Conservation (phyloP, 169 alveolate genomes). For the Amoebophrya sp. region DNA sequence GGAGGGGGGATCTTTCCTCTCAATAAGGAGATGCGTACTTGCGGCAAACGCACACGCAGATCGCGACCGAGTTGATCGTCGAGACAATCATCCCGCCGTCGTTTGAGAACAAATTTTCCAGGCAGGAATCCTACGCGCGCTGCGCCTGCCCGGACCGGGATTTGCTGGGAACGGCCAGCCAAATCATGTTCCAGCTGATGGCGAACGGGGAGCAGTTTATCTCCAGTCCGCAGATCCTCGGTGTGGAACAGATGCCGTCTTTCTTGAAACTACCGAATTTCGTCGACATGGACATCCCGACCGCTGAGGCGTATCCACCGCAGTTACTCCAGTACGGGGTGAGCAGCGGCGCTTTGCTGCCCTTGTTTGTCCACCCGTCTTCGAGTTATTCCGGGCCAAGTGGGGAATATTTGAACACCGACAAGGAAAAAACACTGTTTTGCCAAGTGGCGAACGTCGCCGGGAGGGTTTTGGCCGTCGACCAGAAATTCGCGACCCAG, state of each 20-base stretch:
- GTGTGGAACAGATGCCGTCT: not conserved
- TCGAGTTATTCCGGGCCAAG: not conserved
- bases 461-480: not conserved
- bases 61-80: not conserved
- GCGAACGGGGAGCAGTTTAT: conserved; percentile 1
- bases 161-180: not conserved
- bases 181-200: not conserved
- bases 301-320: not conserved
- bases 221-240: not conserved
- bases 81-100: not conserved
- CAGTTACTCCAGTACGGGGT: conserved; percentile 10
- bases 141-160: conserved; percentile 5
- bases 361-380: not conserved
- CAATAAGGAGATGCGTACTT: not conserved
- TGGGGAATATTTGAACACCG: not conserved
- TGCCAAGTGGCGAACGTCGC: conserved; percentile 12
- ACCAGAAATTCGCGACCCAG: not conserved
- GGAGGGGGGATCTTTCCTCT: no score
- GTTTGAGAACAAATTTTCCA: not conserved
- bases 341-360: not conserved
- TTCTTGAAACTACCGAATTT: not conserved
- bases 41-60: conserved; percentile 21
- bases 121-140: not conserved
- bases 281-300: conserved; percentile 18
- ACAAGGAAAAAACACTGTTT: not conserved